Conservation (phyloP, 2,329 filamentous ascomycete species). For the Neophaeococcomyces aloes region DNA sequence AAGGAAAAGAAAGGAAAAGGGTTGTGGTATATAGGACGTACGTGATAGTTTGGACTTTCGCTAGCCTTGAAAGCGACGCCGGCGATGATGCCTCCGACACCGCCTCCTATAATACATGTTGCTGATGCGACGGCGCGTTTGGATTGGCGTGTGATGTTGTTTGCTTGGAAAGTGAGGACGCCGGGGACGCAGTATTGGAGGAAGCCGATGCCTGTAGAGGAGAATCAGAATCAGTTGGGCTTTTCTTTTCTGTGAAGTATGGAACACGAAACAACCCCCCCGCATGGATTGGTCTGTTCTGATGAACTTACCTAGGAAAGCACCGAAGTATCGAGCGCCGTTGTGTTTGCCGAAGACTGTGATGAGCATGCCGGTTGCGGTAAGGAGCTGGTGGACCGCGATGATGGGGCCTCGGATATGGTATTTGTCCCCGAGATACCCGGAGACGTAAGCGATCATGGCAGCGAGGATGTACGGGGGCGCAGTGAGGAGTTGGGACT, state of each 20-base stretch:
- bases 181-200: slow-evolving; percentile 25
- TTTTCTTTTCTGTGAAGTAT: too few species aligned
- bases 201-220: slow-evolving; percentile 21
- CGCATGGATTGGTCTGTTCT: background rate
- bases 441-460: slow-evolving; percentile 24
- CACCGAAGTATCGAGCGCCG: slow-evolving; percentile 14
- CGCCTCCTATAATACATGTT: slow-evolving; percentile 24
- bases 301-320: slow-evolving; percentile 11
- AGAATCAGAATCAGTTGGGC: background rate
- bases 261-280: too few species aligned
- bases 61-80: slow-evolving; percentile 17
- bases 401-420: slow-evolving; percentile 16
- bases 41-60: slow-evolving; percentile 19
- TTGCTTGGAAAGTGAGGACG: slow-evolving; percentile 25
- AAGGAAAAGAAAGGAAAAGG: too few species aligned
- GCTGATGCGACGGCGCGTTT: slow-evolving; percentile 25
- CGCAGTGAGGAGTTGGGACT: slow-evolving; percentile 26
- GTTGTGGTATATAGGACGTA: too few species aligned
- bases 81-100: slow-evolving; percentile 21
- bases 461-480: slow-evolving; percentile 30
- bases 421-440: slow-evolving; percentile 19
- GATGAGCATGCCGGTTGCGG: slow-evolving; percentile 15
- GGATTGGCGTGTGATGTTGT: slow-evolving; percentile 25
- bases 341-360: slow-evolving; percentile 12
- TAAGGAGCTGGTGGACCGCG: slow-evolving; percentile 10